Percentiles rank a stretch among this genome's conserved stretches.
Conservation (phyloP, 1,284 basidiomycete species). For the Vanrija sp. region DNA sequence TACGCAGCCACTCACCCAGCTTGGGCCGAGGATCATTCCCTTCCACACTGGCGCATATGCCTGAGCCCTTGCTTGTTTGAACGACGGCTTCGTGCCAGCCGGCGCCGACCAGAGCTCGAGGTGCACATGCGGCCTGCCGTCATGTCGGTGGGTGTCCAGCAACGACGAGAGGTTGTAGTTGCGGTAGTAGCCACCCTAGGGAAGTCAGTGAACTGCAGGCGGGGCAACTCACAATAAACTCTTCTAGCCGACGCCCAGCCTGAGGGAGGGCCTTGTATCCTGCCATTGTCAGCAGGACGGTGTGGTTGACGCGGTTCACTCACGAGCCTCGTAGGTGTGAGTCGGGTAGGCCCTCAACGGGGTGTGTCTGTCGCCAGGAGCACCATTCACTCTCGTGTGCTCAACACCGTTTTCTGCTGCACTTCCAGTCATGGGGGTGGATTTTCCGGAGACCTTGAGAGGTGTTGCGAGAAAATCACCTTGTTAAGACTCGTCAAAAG, state of each 20-base stretch:
- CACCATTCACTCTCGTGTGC: too few species aligned
- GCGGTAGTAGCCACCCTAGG: not conserved
- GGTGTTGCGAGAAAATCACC: too few species aligned
- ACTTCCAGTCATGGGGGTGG: too few species aligned
- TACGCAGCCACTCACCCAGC: slow-evolving; percentile 31
- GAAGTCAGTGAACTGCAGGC: not conserved
- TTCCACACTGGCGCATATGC: not conserved
- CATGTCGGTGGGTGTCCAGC: slow-evolving; percentile 61
- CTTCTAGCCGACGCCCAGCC: not conserved
- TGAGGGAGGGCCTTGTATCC: not conserved
- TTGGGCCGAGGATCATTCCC: slow-evolving; percentile 11
- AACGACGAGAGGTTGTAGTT: slow-evolving; percentile 66
- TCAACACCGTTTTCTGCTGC: too few species aligned
- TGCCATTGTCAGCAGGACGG: too few species aligned
- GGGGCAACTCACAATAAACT: not conserved
- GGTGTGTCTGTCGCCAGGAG: too few species aligned
- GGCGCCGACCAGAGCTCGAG: slow-evolving; percentile 83
- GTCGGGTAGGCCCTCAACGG: too few species aligned
- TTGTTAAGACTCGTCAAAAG: too few species aligned
- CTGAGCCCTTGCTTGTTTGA: slow-evolving; percentile 61
- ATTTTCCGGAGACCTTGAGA: too few species aligned
- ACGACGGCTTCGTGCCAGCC: slow-evolving; percentile 67
- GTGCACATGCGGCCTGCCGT: slow-evolving; percentile 56
- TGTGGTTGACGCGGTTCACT: not conserved
- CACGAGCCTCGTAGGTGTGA: too few species aligned